Evolutionary conservation across 352 stramenopile genomes (phyloP).

Genomic region (Globisporangium heterothallicum): DNA sequence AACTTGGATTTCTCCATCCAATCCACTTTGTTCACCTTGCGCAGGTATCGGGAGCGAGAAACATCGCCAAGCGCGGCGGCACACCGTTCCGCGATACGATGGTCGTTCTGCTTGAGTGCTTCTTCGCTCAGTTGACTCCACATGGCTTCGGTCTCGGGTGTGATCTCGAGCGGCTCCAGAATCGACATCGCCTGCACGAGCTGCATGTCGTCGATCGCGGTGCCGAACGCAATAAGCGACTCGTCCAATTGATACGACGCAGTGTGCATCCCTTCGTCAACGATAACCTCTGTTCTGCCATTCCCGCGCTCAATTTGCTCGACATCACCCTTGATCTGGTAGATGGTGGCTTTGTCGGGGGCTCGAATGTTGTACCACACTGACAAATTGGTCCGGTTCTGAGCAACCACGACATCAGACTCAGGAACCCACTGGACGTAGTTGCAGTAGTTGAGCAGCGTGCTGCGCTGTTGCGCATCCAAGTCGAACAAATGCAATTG

Average conservation of each 20-base stretch:
- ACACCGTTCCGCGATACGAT: conserved; percentile 89
- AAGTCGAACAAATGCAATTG: conserved; percentile 92
- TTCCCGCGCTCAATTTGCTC: conserved; percentile 92
- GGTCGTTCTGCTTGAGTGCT: conserved; percentile 81
- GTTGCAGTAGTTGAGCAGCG: conserved; percentile 92
- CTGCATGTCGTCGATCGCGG: conserved; percentile 90
- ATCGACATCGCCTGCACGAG: conserved; percentile 91
- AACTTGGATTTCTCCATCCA: conserved; percentile 74
- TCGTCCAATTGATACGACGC: conserved; percentile 92
- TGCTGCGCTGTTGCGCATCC: conserved; percentile 77
- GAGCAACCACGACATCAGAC: conserved; percentile 92
- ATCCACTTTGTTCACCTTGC: conserved; percentile 89
- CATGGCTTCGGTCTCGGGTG: conserved; percentile 90
- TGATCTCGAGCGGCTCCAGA: conserved; percentile 88
- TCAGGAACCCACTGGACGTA: conserved; percentile 97
- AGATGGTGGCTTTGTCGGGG: conserved; percentile 91
- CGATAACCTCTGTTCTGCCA: conserved; percentile 92
- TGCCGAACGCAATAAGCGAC: conserved; percentile 91
- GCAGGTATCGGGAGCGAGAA: conserved; percentile 79
- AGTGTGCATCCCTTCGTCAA: conserved; percentile 93
- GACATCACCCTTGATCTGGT: conserved; percentile 94
- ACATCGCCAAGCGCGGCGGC: conserved; percentile 90
- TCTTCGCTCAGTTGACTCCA: conserved; percentile 89
- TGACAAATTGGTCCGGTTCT: conserved; percentile 88
- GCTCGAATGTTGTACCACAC: conserved; percentile 96